Evolutionary conservation across 1,284 basidiomycete genomes (phyloP), one percentile per base, ranked within the genome.

Genomic region (Cyathus olla): DNA sequence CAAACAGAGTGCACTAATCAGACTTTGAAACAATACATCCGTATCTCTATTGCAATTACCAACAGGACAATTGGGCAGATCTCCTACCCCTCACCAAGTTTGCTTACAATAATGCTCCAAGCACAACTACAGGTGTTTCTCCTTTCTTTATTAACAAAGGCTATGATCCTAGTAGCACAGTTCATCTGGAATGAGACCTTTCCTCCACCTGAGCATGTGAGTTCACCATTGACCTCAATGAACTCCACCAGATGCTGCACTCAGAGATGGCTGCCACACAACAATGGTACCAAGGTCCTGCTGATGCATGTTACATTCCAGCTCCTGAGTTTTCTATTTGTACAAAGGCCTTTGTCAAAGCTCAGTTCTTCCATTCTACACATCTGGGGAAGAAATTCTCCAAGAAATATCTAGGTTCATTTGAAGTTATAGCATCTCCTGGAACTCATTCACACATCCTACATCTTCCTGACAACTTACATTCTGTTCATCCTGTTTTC

Each of bases 1-100:
- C 80, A 84, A 53, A 81, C 81, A 0, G 79, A 87, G 66, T 55
- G 70, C 0, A 62, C 76, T 15, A 85, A 86, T 62, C 81, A 83
- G 60, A 67, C 66, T 1, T 42, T 85, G 0, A 77, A 84, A 63
- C 72, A 76, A 17, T 80, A 77, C 61, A 65, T 82, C 9, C 65
- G 70, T 2, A 60, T n/a, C n/a, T 73, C 8, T 81, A 76, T 60
- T 56, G 58, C 53, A 70, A 73, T 55, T 76, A 82, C 62, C 50
- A 77, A 35, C 80, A 83, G 57, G 65, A 75, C 63, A 65, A 83
- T 59, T 85, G 81, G 83, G 54, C 60, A 0, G 48, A 66, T 0
- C 66, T 73, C 2, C 72, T 85, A 0, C 75, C 76, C 0, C 40
- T 80, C 0, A 80, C 79, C 0, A 76, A 81, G 60, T 84, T 47